Base-by-base conservation (phyloP, 73 alveolate species). In the Paraurostyla sp. region DNA sequence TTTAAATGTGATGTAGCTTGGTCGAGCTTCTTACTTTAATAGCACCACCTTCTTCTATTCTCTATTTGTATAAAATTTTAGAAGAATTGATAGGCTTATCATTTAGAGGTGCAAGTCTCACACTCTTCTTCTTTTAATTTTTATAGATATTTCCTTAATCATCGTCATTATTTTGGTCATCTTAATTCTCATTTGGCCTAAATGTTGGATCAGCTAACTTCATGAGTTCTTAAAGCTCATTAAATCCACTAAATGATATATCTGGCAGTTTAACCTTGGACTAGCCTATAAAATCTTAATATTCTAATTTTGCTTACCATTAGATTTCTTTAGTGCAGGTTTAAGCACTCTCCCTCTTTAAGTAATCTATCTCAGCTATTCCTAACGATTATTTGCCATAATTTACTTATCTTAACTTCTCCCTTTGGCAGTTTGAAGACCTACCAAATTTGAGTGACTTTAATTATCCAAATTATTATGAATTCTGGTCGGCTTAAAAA, bases 121-220 rank as follows among this genome's bases (percentile, higher is more conserved):
- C 22, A 54, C 22, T 11, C 22, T 27, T 9, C 32, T 30, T 30
- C 9, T 16, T 59, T 4, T 59, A 20, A 25, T 20, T 49, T 6
- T 20, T 59, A 20, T 20, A 59, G 49, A 15, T 59, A 6, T 20
- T 27, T 27, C 32, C 76, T 13, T 6, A 4, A n/a, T n/a, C n/a
- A 6, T 52, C 69, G 69, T 52, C 49, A 59, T 59, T 58, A 65
- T 38, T 40, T 15, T 65, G n/a, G 23, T 36, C 58, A 65, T 65
- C 42, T 4, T 25, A 32, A 2, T 32, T 40, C 50, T 60, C 78
- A 3, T 65, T 38, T 15, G 42, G 32, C 29, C 7, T 16, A 22
- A 65, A 65, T 32, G 35, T 58, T 18, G 82, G 82, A 40, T 65
- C 82, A 15, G 82, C 82, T 65, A 65, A 38, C 23, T 65, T 65